Evolutionary conservation across 2,329 filamentous ascomycete species (phyloP).

Genomic region (Colletotrichum eremochloae): DNA sequence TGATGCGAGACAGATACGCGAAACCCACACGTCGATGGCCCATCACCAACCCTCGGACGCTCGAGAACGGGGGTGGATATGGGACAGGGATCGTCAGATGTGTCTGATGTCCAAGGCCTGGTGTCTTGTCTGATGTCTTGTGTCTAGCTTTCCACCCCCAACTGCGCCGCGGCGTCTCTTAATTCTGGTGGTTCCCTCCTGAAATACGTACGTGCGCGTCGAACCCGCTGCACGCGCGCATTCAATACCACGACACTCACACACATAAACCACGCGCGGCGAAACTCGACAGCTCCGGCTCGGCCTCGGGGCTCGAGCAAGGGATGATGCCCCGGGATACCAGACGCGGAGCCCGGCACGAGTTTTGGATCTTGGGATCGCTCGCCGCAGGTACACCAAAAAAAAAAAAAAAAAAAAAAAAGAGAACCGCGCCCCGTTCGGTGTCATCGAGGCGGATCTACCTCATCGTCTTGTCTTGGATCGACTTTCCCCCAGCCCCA

Average conservation of each 20-base stretch:
- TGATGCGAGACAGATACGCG: slow-evolving; percentile 21
- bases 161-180: slow-evolving; percentile 1
- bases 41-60: slow-evolving; percentile 30
- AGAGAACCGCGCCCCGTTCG: background rate
- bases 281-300: slow-evolving; percentile 17
- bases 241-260: background rate
- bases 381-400: background rate
- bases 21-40: slow-evolving; percentile 34
- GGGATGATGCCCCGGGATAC: background rate
- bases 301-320: slow-evolving; percentile 27
- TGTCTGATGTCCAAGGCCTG: slow-evolving; percentile 1
- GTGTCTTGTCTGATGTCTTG: background rate
- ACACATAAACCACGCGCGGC: background rate
- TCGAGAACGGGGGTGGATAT: slow-evolving; percentile 14
- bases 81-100: background rate
- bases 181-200: background rate
- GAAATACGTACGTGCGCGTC: background rate
- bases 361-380: background rate
- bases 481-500: background rate
- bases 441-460: slow-evolving; percentile 27
- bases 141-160: background rate
- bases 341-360: background rate
- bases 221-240: background rate
- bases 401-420: background rate
- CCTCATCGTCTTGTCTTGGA: background rate